Evolutionary conservation across 176 grass and related monocot genomes (phyloP).

Genomic region (Triticum dicoccoides): DNA sequence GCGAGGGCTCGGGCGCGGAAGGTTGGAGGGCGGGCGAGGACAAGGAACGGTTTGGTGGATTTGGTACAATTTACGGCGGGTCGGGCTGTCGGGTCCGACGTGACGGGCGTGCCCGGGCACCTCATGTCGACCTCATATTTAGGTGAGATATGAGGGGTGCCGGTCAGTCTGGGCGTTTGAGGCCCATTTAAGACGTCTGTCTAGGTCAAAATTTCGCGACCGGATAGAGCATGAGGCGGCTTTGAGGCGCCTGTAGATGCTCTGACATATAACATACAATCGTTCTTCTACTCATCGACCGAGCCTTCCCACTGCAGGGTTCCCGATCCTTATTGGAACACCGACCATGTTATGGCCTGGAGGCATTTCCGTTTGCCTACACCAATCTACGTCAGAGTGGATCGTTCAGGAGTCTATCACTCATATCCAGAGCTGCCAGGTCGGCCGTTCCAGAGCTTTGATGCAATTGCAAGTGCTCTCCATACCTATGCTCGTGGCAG

Average conservation of each 20-base stretch:
- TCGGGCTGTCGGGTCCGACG: too few relatives aligned
- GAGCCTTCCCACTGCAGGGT: background rate
- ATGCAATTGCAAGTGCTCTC: background rate
- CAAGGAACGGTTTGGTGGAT: too few relatives aligned
- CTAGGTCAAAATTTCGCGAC: too few relatives aligned
- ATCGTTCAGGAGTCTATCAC: background rate
- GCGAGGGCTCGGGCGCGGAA: too few relatives aligned
- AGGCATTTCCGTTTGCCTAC: background rate
- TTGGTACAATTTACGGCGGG: too few relatives aligned
- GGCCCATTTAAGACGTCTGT: too few relatives aligned
- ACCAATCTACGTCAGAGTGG: background rate
- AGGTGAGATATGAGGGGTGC: rapidly evolving
- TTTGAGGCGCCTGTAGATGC: too few relatives aligned
- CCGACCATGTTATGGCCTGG: background rate
- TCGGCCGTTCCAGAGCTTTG: background rate
- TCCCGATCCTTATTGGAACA: background rate
- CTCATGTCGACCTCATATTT: too few relatives aligned
- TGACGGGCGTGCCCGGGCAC: too few relatives aligned
- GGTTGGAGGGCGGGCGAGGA: too few relatives aligned
- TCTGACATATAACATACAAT: background rate
- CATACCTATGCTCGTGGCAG: background rate
- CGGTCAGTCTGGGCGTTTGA: too few relatives aligned
- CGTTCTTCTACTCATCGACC: background rate
- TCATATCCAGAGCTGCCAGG: background rate
- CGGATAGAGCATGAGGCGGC: too few relatives aligned